Evolutionary conservation across 2,329 filamentous ascomycete species (phyloP).

Genomic region (Aspergillus sojae): DNA sequence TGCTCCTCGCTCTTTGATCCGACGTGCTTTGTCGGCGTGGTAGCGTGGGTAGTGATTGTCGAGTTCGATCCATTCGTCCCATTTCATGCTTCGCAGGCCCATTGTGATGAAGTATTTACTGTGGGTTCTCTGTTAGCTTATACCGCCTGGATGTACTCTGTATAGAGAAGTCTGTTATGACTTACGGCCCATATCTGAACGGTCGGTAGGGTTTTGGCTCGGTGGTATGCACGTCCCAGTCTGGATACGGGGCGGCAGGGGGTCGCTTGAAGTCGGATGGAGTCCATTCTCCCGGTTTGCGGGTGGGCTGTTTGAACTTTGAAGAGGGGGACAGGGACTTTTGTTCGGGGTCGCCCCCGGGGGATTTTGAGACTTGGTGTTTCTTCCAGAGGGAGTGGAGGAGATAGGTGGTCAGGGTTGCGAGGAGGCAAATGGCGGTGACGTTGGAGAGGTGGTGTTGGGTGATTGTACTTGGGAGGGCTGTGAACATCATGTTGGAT

Average conservation of each 20-base stretch:
- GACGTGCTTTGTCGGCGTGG: slow-evolving; percentile 69
- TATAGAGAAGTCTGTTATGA: slow-evolving; percentile 7
- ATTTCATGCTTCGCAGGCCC: slow-evolving; percentile 71
- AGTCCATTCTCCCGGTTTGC: slow-evolving; percentile 58
- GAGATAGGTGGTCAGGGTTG: slow-evolving; percentile 35
- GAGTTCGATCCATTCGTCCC: slow-evolving; percentile 78
- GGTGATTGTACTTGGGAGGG: background rate
- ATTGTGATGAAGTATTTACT: slow-evolving; percentile 74
- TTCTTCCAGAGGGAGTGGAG: slow-evolving; percentile 4
- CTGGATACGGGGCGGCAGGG: slow-evolving; percentile 61
- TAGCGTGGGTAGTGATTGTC: slow-evolving; percentile 77
- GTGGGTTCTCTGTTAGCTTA: background rate
- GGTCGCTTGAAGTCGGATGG: slow-evolving; percentile 64
- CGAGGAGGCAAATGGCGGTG: slow-evolving; percentile 34
- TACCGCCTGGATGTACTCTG: background rate
- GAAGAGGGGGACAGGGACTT: slow-evolving; percentile 22
- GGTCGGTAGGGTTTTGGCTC: slow-evolving; percentile 77
- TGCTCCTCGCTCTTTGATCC: slow-evolving; percentile 66
- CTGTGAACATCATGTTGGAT: background rate
- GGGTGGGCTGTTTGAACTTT: slow-evolving; percentile 37
- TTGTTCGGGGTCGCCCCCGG: slow-evolving; percentile 46
- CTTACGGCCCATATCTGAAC: slow-evolving; percentile 71
- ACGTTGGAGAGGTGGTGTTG: slow-evolving; percentile 26
- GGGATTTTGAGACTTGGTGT: background rate
- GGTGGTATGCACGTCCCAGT: slow-evolving; percentile 70